These are phyloP conservation scores for Sphaerostilbella broomeana DNA, from an alignment of 2,329 filamentous ascomycete genomes.

Conservation along the genomic window DNA sequence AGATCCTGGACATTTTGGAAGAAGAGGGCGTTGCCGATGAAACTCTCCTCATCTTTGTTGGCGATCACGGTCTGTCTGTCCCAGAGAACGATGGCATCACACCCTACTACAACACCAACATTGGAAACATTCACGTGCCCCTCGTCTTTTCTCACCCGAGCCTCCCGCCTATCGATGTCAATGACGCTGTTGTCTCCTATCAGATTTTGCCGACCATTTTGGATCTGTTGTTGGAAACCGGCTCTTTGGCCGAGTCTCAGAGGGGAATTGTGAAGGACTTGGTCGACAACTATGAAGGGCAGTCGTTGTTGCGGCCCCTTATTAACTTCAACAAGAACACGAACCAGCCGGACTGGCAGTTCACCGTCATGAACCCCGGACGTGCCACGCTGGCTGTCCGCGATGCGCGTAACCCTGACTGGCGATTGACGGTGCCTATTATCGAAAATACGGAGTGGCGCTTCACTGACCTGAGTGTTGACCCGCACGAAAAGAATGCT, in stretches of 20 bases:
- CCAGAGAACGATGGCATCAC: conserved; percentile 26
- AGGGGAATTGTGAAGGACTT: conserved; percentile 17
- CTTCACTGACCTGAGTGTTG: conserved; percentile 17
- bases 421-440: conserved; percentile 22
- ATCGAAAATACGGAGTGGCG: conserved; percentile 22
- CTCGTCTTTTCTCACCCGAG: conserved; percentile 27
- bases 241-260: conserved; percentile 19
- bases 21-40: conserved; percentile 27
- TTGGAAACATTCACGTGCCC: conserved; percentile 29
- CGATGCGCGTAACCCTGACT: conserved; percentile 18
- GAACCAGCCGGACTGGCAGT: conserved; percentile 20
- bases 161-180: conserved; percentile 26
- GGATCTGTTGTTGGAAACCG: conserved; percentile 27
- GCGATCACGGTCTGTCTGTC: conserved; percentile 28
- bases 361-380: conserved; percentile 23
- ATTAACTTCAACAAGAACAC: conserved; percentile 11
- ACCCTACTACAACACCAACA: conserved; percentile 27
- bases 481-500: conserved; percentile 17
- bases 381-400: conserved; percentile 21
- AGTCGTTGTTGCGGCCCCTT: conserved; percentile 20
- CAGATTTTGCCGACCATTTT: conserved; percentile 29
- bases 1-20: conserved; percentile 24
- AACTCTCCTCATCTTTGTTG: conserved; percentile 26
- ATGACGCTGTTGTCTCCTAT: conserved; percentile 26
- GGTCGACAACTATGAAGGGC: conserved; percentile 21